These are phyloP conservation scores for Saccharomycopsis capsularis DNA, from an alignment of 805 yeast genomes.

Conservation along the genomic window DNA sequence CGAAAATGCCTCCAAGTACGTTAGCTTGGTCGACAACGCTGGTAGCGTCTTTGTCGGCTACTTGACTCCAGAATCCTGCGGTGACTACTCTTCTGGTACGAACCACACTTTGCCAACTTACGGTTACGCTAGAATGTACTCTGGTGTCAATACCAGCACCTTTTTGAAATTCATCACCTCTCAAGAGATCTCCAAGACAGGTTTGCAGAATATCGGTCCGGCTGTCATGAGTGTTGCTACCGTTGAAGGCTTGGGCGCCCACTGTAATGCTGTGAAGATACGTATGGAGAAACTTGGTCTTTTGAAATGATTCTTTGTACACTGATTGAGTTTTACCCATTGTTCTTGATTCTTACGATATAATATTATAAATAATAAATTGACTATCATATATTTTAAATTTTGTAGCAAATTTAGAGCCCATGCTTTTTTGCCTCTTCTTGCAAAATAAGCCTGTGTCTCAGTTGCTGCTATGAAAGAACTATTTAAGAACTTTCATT, in stretches of 20 bases:
- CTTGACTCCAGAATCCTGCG: constrained; percentile 95
- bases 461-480: no score
- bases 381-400: no score
- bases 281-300: constrained; percentile 80
- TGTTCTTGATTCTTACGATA: no score
- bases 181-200: constrained; percentile 82
- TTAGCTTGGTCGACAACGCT: constrained; percentile 76
- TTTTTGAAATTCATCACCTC: constrained; percentile 93
- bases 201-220: constrained; percentile 82
- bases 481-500: no score
- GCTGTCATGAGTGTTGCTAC: constrained; percentile 95
- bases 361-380: no score
- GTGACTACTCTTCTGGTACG: constrained; percentile 97
- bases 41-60: constrained; percentile 97
- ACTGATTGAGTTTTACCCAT: no score
- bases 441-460: no score
- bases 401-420: no score
- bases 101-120: constrained; percentile 98
- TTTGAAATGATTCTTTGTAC: no score
- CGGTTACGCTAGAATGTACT: constrained; percentile 95
- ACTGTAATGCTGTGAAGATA: constrained; percentile 92
- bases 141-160: constrained; percentile 94
- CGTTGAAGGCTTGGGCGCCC: constrained; percentile 96
- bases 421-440: no score
- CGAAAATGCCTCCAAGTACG: constrained; percentile 66